Evolutionary conservation across 1,284 basidiomycete genomes (phyloP).

Genomic region (Chondrostereum purpureum): DNA sequence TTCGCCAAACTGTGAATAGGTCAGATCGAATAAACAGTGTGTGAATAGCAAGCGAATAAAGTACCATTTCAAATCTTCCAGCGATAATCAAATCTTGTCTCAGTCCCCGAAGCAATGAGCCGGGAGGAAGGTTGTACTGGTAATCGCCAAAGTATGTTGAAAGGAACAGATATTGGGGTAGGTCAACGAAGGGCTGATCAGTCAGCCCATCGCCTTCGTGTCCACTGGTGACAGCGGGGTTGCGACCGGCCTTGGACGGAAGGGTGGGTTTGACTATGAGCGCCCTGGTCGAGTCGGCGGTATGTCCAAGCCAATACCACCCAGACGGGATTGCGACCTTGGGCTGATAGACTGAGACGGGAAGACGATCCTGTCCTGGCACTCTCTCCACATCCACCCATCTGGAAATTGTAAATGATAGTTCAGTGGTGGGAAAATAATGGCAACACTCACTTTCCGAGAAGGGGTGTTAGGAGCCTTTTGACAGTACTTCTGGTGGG

Average conservation of each 20-base stretch:
- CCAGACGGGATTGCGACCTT: conserved; percentile 4
- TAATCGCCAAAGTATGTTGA: conserved; percentile 6
- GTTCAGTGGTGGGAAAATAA: background rate
- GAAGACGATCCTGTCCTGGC: background rate
- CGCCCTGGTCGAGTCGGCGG: background rate
- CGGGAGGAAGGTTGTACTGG: conserved; percentile 4
- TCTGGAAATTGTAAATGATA: background rate
- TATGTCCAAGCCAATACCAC: conserved; percentile 5
- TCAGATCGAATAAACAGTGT: no score
- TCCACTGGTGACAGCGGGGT: conserved; percentile 1
- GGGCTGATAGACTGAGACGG: conserved; percentile 1
- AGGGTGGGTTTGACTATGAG: conserved; percentile 4
- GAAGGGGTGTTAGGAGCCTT: background rate
- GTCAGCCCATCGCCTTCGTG: conserved; percentile 4
- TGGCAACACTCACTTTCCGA: background rate
- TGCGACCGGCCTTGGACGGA: conserved; percentile 3
- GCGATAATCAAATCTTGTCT: conserved; percentile 2
- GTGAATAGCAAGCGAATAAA: no score
- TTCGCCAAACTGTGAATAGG: conserved; percentile 4
- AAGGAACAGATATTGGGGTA: conserved; percentile 6
- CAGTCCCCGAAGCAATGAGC: conserved; percentile 5
- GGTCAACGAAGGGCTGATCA: conserved; percentile 2
- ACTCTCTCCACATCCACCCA: conserved; percentile 1
- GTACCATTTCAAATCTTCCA: conserved; percentile 1
- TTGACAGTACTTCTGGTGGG: background rate